Evolutionary conservation across 1,284 basidiomycete genomes (phyloP).

Genomic region (Mycosarcoma mackinlayi): DNA sequence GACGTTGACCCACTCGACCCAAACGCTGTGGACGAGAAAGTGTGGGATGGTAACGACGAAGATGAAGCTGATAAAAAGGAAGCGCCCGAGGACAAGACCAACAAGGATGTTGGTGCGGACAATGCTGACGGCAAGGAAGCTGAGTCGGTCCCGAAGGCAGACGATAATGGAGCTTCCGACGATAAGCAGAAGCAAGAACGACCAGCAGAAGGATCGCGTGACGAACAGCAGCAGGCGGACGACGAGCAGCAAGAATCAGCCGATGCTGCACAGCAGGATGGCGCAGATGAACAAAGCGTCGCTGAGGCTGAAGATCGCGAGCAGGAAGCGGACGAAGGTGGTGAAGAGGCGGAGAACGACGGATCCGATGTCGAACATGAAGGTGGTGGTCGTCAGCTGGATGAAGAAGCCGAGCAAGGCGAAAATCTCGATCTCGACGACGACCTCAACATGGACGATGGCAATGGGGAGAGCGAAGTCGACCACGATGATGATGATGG

Average conservation of each 20-base stretch:
- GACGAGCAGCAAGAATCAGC: constrained; percentile 24
- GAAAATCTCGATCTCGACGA: constrained; percentile 66
- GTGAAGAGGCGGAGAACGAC: constrained; percentile 63
- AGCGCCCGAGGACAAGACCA: constrained; percentile 66
- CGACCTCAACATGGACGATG: constrained; percentile 58
- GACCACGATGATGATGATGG: constrained; percentile 71
- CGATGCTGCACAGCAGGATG: constrained; percentile 21
- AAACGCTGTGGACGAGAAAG: constrained; percentile 89
- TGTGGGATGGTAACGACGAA: constrained; percentile 91
- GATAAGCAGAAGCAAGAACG: constrained; percentile 69
- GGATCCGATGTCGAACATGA: constrained; percentile 69
- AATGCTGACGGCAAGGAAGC: constrained; percentile 62
- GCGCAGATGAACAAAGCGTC: constrained; percentile 34
- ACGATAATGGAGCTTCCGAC: constrained; percentile 24
- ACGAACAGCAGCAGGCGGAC: constrained; percentile 69
- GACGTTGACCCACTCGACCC: constrained; percentile 89
- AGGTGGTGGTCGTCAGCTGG: constrained; percentile 67
- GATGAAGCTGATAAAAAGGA: constrained; percentile 71
- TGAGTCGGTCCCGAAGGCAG: constrained; percentile 46
- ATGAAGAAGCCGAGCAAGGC: constrained; percentile 64
- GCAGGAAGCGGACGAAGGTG: constrained; percentile 56
- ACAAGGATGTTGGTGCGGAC: constrained; percentile 68
- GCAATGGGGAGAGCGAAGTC: constrained; percentile 44
- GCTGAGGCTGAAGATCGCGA: constrained; percentile 54
- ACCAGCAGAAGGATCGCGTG: constrained; percentile 68